Base-by-base conservation (phyloP, 2,329 filamentous ascomycete genomes). In the Furcasterigmium sp. region DNA sequence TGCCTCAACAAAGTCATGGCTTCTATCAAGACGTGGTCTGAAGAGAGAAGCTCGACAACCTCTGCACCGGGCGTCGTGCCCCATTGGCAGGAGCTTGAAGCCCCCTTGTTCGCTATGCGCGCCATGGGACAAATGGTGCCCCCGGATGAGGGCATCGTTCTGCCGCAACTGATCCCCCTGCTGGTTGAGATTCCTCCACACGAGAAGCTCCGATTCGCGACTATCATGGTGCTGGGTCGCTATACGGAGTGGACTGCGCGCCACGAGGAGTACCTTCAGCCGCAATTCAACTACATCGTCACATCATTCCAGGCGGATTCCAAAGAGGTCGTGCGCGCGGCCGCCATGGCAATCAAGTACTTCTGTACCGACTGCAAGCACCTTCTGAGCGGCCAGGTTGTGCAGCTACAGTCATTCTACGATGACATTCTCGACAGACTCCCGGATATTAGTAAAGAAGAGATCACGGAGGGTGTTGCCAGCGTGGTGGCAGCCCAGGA, bases 181-280 rank as follows among this genome's bases (percentile, higher is more conserved):
- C 82, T 98, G 49, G 89, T 95, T 10, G 87, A 94, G 59, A 95
- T 98, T 47, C 93, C 93, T 0, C 84, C 87, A 57, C 93, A 98
- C 56, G 89, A 97, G 65, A 98, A 97, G 70, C 78, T 98, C n/a
- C 88, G 91, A 8, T 98, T 98, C 65, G 91, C 95, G 49, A 91
- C 91, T 6, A 95, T 97, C 57, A 96, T 98, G 90, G 91, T 94
- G 3, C 78, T 98, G 18, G 93, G 90, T 29, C 80, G 93, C 49
- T 98, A 98, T 60, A 98, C 94, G 0, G 91, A 97, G 63, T 98
- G 93, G 93, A 98, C 94, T 1, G 82, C 93, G 5, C 83, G 89
- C 38, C 93, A 98, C 57, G 88, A 91, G 0, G 89, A 96, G 46
- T 95, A 91, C 37, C 74, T 98, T 8, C 87, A 95, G 63, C 78